A percentile compares a stretch with the other conserved stretches of the same genome.
Evolutionary conservation across 192 early-diverging fungal species (phyloP).

Genomic region (Coemansia biformis): DNA sequence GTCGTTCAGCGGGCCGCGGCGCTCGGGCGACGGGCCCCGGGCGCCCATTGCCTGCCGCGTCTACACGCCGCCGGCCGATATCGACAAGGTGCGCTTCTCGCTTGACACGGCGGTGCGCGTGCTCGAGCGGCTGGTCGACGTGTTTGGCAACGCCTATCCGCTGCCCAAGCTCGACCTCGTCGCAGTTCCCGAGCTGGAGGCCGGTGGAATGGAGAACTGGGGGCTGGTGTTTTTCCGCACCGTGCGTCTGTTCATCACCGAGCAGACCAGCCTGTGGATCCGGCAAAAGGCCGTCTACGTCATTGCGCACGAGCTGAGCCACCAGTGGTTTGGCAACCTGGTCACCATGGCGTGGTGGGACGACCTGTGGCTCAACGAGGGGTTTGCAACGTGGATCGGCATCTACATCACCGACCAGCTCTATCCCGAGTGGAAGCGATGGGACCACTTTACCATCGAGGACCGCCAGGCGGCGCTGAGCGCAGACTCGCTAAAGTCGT

Average conservation of each 20-base stretch:
- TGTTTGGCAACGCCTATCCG: constrained; percentile 67
- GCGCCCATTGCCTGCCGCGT: constrained; percentile 51
- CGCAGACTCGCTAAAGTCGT: constrained; percentile 71
- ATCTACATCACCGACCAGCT: constrained; percentile 62
- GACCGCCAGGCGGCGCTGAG: constrained; percentile 61
- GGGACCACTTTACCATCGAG: constrained; percentile 63
- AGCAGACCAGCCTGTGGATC: constrained; percentile 53
- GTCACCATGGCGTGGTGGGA: constrained; percentile 72
- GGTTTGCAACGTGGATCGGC: constrained; percentile 80
- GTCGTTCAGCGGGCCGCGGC: constrained; percentile 41
- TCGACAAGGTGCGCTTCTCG: constrained; percentile 63
- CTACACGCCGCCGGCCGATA: constrained; percentile 62
- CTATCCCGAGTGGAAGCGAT: constrained; percentile 76
- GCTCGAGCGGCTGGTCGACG: constrained; percentile 65
- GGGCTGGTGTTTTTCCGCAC: constrained; percentile 74
- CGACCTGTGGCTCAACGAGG: constrained; percentile 83
- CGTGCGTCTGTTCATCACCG: constrained; percentile 59
- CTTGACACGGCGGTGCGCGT: constrained; percentile 60
- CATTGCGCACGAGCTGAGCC: constrained; percentile 76
- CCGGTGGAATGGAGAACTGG: constrained; percentile 89
- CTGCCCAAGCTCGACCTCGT: constrained; percentile 69
- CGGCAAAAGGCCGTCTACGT: constrained; percentile 60
- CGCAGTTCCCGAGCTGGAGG: constrained; percentile 74
- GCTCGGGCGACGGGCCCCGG: too few species aligned
- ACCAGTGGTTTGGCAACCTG: constrained; percentile 84